Evolutionary conservation across 1,139 yeast species (phyloP), one percentile per base, ranked within the genome.

Genomic region (Williopsis jadinii): DNA sequence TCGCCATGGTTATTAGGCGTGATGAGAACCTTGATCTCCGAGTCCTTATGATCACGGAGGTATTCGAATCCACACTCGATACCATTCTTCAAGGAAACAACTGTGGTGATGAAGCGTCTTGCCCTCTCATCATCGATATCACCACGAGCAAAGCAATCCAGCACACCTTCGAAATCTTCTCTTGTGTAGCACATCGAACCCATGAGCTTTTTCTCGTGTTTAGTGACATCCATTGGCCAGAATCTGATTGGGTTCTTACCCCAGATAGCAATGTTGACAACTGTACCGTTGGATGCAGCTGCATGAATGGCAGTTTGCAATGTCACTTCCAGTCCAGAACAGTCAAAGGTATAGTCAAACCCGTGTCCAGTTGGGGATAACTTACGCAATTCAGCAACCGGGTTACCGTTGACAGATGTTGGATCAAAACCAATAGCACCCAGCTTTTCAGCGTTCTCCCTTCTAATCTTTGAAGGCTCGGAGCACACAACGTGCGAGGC

Each of bases 221-320:
- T 57, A 2, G 76, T 67, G 26, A 68, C 47, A 40, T 64, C 67
- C 75, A 71, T 71, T 36, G 77, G 77, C 46, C 61, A 61, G 46
- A 66, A 66, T 10, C 58, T 59, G 11, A 67, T 61, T 4, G 71
- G 62, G 34, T 63, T 61, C 28, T 62, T 56, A 29, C 68, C 66
- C 78, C 80, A 74, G 37, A 73, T 70, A 3, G 79, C 79, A 34
- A 74, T 66, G 51, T 74, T 73, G 8, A 73, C 71, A n/a, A 73
- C 67, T 5, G 67, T 62, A 34, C 79, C 79, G 45, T 69, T 66
- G 12, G 69, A 65, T 13, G 66, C 53, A 12, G 72, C 57, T 10
- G 71, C 62, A 32, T 61, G 59, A 9, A 72, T 49, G 15, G 71
- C 66, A 1, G 71, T 60, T 30, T 64, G 60, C 47, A 70, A 67